Evolutionary conservation across 148 eudicot genomes (phyloP).

Genomic region (Vaccinium myrtillus): DNA sequence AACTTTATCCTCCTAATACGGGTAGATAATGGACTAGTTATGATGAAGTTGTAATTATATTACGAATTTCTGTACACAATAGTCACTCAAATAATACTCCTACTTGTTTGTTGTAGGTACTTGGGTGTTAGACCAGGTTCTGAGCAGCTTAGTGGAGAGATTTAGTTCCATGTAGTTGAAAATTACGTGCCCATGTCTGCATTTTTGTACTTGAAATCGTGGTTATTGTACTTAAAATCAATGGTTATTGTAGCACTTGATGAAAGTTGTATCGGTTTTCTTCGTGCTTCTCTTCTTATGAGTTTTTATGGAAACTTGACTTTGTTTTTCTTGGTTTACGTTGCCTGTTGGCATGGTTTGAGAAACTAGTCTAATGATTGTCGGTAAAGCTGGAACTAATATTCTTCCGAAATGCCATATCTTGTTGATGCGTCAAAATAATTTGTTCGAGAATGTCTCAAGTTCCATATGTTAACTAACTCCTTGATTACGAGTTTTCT

Average conservation of each 20-base stretch:
- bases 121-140: slow-evolving; percentile 3
- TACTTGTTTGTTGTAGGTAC: slow-evolving; percentile 9
- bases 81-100: neutral
- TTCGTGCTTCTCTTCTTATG: neutral
- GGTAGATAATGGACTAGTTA: neutral
- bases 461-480: neutral
- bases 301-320: neutral
- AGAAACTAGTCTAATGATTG: neutral
- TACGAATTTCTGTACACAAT: neutral
- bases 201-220: neutral
- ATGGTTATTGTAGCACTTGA: neutral
- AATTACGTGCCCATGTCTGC: neutral
- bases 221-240: neutral
- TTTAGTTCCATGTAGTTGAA: neutral
- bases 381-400: neutral
- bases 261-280: neutral
- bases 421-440: neutral
- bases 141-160: neutral
- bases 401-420: neutral
- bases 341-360: neutral
- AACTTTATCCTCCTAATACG: neutral
- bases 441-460: neutral
- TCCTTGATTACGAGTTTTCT: neutral
- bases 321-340: neutral
- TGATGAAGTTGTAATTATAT: neutral